Evolutionary conservation across 1,284 basidiomycete genomes (phyloP), one percentile per base, ranked within the genome.

Genomic region (Fomitopsis palustris): DNA sequence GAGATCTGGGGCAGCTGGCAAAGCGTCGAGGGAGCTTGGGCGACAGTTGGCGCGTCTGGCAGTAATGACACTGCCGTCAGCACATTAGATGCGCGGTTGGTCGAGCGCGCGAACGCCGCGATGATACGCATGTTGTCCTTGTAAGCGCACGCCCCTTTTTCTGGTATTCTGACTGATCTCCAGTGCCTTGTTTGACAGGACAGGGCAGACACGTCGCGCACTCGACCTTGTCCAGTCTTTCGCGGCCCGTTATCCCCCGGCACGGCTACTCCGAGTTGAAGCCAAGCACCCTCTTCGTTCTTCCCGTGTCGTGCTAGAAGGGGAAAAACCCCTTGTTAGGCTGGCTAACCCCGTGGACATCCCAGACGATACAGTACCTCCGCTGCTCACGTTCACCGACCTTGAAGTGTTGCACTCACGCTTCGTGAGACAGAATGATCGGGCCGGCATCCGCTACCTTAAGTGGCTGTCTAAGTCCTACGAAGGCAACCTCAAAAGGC

Each of bases 401-500:
- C 61, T 91, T 23, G 87, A 90, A 63, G 57, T 85, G 17, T 72
- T 92, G 47, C 89, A 92, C 66, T 80, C 87, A 58, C 77, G 84
- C 37, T 71, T 90, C 37, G 81, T 85, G 6, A 78, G 76, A 4
- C 72, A 69, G 1, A 75, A 74, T 21, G 71, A 77, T 47, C 43
- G 33, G 42, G 42, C 41, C 21, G 81, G 82, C 17, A 74, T 92
- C 39, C 78, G 73, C 14, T 90, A 84, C 65, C 59, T 92, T 42
- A 89, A 83, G 61, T 91, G 84, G 77, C 69, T 86, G 1, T 84
- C 81, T 65, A 84, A 84, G 72, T 75, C 86, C 8, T 92, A 92
- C 65, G 81, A 84, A 61, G 83, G 84, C 63, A 79, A 85, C 12
- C 70, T 94, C 64, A 81, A 81, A 62, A 75, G 74, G 33, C 73